phyloP scores from a whole-genome alignment of 306 rosid species.

The Senna siamea region DNA sequence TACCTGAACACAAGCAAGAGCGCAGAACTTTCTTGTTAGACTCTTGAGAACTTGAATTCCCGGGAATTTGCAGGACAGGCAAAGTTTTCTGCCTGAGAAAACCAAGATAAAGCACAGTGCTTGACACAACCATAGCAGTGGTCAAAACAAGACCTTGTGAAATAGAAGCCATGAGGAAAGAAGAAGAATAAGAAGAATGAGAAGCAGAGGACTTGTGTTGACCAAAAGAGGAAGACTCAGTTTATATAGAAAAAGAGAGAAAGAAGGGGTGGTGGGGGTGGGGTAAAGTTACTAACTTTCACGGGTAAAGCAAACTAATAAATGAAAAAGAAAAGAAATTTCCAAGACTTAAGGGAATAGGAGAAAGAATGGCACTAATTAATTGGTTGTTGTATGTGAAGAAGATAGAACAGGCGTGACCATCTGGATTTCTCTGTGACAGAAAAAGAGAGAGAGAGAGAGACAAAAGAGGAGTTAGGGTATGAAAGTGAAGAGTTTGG shows the following conservation, averaged over 20 bases:
- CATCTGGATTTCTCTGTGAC: conserved; percentile 35
- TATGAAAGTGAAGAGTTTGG: not conserved
- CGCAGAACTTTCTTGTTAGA: conserved; percentile 41
- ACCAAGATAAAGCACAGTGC: conserved; percentile 50
- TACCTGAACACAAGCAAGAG: conserved; percentile 76
- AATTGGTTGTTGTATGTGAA: conserved; percentile 26
- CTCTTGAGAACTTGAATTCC: conserved; percentile 8
- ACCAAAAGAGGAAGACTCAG: conserved; percentile 22
- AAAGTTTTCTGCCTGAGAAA: conserved; percentile 35
- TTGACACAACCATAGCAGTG: conserved; percentile 60
- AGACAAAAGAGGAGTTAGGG: not conserved
- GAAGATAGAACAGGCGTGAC: not conserved
- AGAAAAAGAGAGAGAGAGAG: not conserved
- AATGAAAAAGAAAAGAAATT: not conserved
- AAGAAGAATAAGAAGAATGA: not conserved
- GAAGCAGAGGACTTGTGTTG: conserved; percentile 36
- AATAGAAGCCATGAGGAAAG: conserved; percentile 45
- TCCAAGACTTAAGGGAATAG: not conserved
- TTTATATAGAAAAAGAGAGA: not conserved
- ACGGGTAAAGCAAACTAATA: not conserved
- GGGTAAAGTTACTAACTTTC: conserved; percentile 15
- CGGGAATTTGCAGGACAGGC: conserved; percentile 6
- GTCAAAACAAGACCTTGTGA: conserved; percentile 57
- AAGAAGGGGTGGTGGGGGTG: not conserved
- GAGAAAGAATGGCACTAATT: conserved; percentile 36